phyloP scores from a whole-genome alignment of 1,284 basidiomycete genomes.

The Pseudozyma thailandica region DNA sequence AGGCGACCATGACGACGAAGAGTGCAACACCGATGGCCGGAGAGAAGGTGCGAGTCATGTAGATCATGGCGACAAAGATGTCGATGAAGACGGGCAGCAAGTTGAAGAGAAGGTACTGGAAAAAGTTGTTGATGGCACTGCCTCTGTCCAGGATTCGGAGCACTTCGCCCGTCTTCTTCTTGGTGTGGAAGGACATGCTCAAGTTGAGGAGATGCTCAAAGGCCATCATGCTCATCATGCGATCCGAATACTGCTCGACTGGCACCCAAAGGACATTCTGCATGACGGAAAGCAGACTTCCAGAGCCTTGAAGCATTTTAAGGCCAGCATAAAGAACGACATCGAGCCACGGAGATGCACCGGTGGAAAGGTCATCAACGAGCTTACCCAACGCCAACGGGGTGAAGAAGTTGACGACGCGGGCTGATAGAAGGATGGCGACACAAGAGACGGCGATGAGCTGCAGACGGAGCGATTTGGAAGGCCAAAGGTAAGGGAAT shows the following conservation, averaged over 20 bases:
- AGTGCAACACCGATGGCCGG: conserved; percentile 80
- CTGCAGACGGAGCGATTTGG: conserved; percentile 76
- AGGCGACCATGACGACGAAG: conserved; percentile 79
- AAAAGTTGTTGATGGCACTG: conserved; percentile 71
- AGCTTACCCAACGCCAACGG: conserved; percentile 80
- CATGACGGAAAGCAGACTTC: conserved; percentile 63
- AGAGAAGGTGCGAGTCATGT: conserved; percentile 75
- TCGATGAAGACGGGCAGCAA: conserved; percentile 84
- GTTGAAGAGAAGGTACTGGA: conserved; percentile 76
- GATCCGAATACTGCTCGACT: conserved; percentile 81
- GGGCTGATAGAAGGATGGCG: conserved; percentile 77
- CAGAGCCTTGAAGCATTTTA: conserved; percentile 69
- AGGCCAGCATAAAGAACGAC: conserved; percentile 66
- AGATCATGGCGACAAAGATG: conserved; percentile 72
- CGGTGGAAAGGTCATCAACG: conserved; percentile 70
- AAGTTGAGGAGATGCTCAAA: conserved; percentile 70
- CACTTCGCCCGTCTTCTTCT: conserved; percentile 76
- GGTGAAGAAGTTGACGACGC: conserved; percentile 78
- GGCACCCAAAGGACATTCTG: conserved; percentile 74
- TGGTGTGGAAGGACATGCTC: conserved; percentile 84
- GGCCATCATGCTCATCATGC: conserved; percentile 66
- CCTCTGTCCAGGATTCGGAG: conserved; percentile 77
- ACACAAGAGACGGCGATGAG: conserved; percentile 78
- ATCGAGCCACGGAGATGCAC: conserved; percentile 52
- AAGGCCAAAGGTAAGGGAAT: conserved; percentile 84